phyloP scores from a whole-genome alignment of 805 yeast species.

The Hanseniaspora meyeri region DNA sequence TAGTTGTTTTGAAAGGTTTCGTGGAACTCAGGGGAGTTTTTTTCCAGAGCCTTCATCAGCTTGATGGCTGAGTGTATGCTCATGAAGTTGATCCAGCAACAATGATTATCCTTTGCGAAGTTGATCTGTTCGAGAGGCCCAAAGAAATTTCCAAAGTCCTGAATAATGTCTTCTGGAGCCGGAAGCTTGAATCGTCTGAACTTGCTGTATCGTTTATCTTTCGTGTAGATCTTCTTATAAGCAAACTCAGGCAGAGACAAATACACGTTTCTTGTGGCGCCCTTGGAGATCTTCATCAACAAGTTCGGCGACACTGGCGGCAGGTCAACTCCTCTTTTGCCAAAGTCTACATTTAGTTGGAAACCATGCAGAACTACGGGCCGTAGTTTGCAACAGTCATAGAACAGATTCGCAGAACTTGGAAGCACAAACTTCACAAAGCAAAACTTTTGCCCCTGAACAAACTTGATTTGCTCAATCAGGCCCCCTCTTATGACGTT shows the following conservation, averaged over 20 bases:
- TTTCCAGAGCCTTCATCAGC: conserved; percentile 48
- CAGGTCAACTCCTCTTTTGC: conserved; percentile 37
- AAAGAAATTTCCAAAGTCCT: conserved; percentile 43
- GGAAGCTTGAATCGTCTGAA: conserved; percentile 29
- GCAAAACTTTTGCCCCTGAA: conserved; percentile 46
- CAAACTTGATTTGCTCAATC: conserved; percentile 43
- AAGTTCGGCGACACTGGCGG: conserved; percentile 50
- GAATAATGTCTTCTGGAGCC: conserved; percentile 37
- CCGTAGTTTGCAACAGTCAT: conserved; percentile 40
- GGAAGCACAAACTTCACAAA: conserved; percentile 60
- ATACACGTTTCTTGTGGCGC: conserved; percentile 68
- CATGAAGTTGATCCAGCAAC: conserved; percentile 64
- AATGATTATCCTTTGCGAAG: conserved; percentile 52
- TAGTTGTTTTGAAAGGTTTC: conserved; percentile 37
- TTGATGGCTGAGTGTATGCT: conserved; percentile 52
- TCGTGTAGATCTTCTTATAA: conserved; percentile 29
- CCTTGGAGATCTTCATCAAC: conserved; percentile 52
- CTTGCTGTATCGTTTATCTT: conserved; percentile 25
- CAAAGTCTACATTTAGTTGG: conserved; percentile 61
- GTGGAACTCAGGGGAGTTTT: conserved; percentile 28
- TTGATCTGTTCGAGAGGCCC: conserved; percentile 72
- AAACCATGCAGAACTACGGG: conserved; percentile 51
- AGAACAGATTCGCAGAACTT: conserved; percentile 53
- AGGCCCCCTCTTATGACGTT: conserved; percentile 70
- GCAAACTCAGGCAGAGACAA: conserved; percentile 43